phyloP scores from a whole-genome alignment of 1,139 yeast genomes.

The Scheffersomyces quercinus region DNA sequence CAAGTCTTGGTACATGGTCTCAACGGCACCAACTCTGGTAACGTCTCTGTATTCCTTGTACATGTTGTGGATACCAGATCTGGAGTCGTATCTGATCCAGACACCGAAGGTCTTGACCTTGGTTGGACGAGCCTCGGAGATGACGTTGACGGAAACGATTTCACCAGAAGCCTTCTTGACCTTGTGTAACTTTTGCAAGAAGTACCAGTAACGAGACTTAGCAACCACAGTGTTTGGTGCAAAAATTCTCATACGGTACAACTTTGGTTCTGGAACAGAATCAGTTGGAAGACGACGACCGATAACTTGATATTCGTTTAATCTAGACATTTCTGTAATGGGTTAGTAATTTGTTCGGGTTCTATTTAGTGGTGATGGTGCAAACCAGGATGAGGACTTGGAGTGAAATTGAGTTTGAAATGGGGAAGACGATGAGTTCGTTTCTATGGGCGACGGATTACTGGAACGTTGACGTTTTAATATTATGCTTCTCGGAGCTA shows the following conservation, averaged over 20 bases:
- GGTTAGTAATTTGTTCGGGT: conserved; percentile 16
- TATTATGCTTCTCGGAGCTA: too few relatives aligned
- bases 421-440: too few relatives aligned
- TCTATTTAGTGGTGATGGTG: too few relatives aligned
- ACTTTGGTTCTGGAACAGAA: conserved; percentile 98
- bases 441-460: too few relatives aligned
- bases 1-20: conserved; percentile 98
- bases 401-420: too few relatives aligned
- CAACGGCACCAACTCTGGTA: conserved; percentile 98
- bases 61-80: conserved; percentile 99
- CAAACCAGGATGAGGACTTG: too few relatives aligned
- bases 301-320: conserved; percentile 99
- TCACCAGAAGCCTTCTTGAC: conserved; percentile 99
- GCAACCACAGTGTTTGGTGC: conserved; percentile 99
- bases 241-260: conserved; percentile 99
- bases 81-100: conserved; percentile 99
- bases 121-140: conserved; percentile 96
- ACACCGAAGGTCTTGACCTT: conserved; percentile 99
- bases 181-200: conserved; percentile 98
- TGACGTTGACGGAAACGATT: conserved; percentile 88
- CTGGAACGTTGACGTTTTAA: too few relatives aligned
- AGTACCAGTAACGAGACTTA: conserved; percentile 99
- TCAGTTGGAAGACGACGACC: conserved; percentile 99
- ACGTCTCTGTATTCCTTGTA: conserved; percentile 99
- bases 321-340: conserved; percentile 65